These are phyloP conservation scores for Cyberlindnera xishuangbannaensis DNA, from an alignment of 805 yeast species.

Conservation along the genomic window DNA sequence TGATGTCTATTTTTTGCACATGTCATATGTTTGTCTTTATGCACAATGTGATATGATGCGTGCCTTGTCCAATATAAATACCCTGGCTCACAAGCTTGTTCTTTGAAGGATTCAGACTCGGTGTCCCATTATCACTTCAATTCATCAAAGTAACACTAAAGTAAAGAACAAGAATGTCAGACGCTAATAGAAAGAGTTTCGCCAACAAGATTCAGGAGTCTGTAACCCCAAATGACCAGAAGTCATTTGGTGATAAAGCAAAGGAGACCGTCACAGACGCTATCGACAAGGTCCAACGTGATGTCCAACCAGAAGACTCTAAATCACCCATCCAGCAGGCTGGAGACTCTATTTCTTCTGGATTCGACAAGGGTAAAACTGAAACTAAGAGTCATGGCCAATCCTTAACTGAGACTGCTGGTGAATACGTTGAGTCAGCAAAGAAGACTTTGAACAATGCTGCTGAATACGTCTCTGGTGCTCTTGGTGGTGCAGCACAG, in stretches of 20 bases:
- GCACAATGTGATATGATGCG: too few species aligned
- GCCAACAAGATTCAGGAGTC: constrained; percentile 62
- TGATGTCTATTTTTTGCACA: too few species aligned
- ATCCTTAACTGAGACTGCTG: constrained; percentile 48
- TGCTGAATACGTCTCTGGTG: constrained; percentile 41
- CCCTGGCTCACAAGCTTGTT: too few species aligned
- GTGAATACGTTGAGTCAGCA: constrained; percentile 52
- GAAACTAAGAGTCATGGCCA: constrained; percentile 24
- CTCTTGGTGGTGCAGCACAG: constrained; percentile 52
- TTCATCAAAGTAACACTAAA: not conserved
- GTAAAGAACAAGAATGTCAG: constrained; percentile 30
- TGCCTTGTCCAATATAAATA: constrained; percentile 2
- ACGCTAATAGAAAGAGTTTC: constrained; percentile 70
- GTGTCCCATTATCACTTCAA: not conserved
- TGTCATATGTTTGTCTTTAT: too few species aligned
- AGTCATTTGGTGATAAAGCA: constrained; percentile 56
- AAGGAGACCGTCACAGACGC: constrained; percentile 65
- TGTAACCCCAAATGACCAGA: constrained; percentile 65
- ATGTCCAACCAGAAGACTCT: constrained; percentile 55
- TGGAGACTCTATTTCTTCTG: constrained; percentile 53
- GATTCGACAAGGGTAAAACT: constrained; percentile 45
- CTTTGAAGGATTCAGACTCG: not conserved
- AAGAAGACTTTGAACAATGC: constrained; percentile 43
- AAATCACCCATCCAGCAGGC: constrained; percentile 68
- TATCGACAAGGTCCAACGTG: constrained; percentile 58